Conservation (phyloP, 108 stramenopile genomes). For the Bacterosira constricta region DNA sequence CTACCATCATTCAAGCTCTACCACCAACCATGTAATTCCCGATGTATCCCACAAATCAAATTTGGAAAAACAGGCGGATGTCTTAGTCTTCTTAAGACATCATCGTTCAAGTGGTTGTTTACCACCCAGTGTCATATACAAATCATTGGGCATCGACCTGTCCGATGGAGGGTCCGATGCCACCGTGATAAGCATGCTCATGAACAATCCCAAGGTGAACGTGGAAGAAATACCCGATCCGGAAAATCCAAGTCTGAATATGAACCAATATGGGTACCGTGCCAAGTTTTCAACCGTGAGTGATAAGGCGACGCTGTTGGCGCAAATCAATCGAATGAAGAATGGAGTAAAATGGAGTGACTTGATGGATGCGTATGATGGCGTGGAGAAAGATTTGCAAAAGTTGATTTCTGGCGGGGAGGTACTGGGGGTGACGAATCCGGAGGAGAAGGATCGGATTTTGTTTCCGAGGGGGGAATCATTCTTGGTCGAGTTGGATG, state of each 20-base stretch:
- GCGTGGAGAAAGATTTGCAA: constrained; percentile 71
- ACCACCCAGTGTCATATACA: constrained; percentile 71
- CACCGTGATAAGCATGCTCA: constrained; percentile 63
- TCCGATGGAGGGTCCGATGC: constrained; percentile 47
- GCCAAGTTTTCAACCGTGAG: constrained; percentile 74
- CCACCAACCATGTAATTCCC: constrained; percentile 22
- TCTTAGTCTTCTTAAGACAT: constrained; percentile 72
- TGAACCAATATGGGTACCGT: constrained; percentile 76
- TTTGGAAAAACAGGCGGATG: constrained; percentile 83
- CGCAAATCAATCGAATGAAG: constrained; percentile 81
- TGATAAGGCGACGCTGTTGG: constrained; percentile 65
- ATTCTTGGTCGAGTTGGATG: constrained; percentile 86
- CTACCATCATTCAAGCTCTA: constrained; percentile 6
- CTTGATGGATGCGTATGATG: constrained; percentile 78
- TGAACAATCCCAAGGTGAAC: constrained; percentile 70
- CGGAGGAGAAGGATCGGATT: constrained; percentile 76
- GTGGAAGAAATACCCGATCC: constrained; percentile 85
- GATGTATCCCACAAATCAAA: constrained; percentile 68
- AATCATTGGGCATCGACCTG: constrained; percentile 75
- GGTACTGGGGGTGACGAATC: constrained; percentile 69
- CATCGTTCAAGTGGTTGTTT: constrained; percentile 80
- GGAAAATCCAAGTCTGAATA: constrained; percentile 72
- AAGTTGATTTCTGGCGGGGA: constrained; percentile 73
- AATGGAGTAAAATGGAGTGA: constrained; percentile 69
- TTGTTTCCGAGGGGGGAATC: constrained; percentile 82